Base-by-base conservation (phyloP, 2,329 filamentous ascomycete genomes). In the Paraphoma chrysanthemicola region DNA sequence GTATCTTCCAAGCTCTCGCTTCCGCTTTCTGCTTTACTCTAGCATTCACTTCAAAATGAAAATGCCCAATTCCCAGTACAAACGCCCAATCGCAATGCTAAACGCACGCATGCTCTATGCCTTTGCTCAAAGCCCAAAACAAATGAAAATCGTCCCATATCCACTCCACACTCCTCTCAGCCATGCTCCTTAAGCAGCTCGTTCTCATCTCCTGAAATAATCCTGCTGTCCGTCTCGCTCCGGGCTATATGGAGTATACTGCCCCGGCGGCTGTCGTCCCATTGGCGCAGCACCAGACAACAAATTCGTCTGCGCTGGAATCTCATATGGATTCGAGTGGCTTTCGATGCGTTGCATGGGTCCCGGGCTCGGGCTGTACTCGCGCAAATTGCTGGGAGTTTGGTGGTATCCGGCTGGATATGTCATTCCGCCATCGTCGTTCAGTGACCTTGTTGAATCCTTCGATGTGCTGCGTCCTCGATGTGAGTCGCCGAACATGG, bases 341-440 rank as follows among this genome's bases (percentile, higher is more conserved):
- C 65, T 69, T 10, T 67, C 63, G 16, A 63, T 45, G 1, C 62
- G 53, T n/a, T 65, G 59, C 11, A 72, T 50, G 0, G 62, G 54
- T 10, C 70, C 67, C 1, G 76, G 75, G 30, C 73, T 74, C 0
- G 80, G 79, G 30, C 77, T 80, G 36, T 78, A 75, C 17, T 80
- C 79, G 8, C 80, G 70, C 12, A 80, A 64, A 12, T 72, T 68
- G 5, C 68, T 70, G 2, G 79, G 79, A 11, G 81, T 81, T 10
- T 75, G 72, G 56, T 83, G 81, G 57, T 83, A 83, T 6, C 81
- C 81, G 0, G 73, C 65, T 2, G 81, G 81, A 56, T 83, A 83
- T 1, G 71, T 75, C 17, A 78, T 76, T 16, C 78, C 78, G 1
- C 68, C 59, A 2, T 61, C 73, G 0, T 72, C 76, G 14, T 64